phyloP scores from a whole-genome alignment of 129 eudicot species.

The Lonicera japonica region DNA sequence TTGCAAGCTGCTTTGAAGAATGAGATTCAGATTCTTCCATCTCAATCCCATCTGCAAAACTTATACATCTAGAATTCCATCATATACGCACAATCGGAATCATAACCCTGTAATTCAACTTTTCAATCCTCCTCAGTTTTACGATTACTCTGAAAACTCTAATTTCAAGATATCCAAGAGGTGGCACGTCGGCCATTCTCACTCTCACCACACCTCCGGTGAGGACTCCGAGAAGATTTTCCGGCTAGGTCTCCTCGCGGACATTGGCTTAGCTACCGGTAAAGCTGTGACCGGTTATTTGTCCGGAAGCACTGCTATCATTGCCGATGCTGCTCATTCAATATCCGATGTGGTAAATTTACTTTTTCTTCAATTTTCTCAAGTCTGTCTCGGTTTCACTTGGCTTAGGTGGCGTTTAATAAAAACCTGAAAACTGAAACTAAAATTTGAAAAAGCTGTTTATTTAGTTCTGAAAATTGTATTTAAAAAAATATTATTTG shows the following conservation, averaged over 20 bases:
- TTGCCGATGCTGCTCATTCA: slow-evolving; percentile 98
- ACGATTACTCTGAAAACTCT: slow-evolving; percentile 33
- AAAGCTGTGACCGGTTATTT: slow-evolving; percentile 79
- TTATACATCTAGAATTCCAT: slow-evolving; percentile 23
- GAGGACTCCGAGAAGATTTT: slow-evolving; percentile 73
- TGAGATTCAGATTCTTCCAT: slow-evolving; percentile 45
- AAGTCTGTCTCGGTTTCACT: neutral
- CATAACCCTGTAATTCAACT: slow-evolving; percentile 8
- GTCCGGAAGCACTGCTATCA: slow-evolving; percentile 92
- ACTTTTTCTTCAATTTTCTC: neutral
- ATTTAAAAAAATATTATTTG: no score
- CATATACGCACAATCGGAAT: slow-evolving; percentile 2
- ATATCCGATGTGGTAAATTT: slow-evolving; percentile 79
- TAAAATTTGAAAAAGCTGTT: no score
- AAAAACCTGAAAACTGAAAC: no score
- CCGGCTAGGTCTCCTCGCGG: slow-evolving; percentile 82
- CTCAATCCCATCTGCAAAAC: slow-evolving; percentile 23
- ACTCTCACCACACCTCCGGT: no score
- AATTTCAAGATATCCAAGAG: slow-evolving; percentile 40
- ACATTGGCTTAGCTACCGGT: slow-evolving; percentile 68
- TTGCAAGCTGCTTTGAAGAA: neutral
- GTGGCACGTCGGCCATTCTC: slow-evolving; percentile 73
- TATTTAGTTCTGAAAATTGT: no score
- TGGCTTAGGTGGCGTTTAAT: neutral
- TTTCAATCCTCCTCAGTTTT: slow-evolving; percentile 27